Conservation (phyloP, 805 yeast species). For the Cyberlindnera veronae region DNA sequence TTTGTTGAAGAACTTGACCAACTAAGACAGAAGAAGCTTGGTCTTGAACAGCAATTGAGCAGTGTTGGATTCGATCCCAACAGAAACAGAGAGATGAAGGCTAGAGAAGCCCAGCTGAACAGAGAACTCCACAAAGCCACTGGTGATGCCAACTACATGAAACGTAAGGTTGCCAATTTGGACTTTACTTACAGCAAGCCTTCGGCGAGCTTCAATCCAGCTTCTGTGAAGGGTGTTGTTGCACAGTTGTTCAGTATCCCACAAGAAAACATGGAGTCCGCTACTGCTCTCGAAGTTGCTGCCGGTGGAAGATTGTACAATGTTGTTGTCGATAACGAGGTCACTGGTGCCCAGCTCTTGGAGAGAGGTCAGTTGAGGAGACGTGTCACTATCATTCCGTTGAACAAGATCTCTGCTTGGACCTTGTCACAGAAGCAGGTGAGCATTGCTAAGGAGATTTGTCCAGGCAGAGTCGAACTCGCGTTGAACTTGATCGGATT, state of each 20-base stretch:
- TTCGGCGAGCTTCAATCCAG: slow-evolving; percentile 50
- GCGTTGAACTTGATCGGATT: slow-evolving; percentile 80
- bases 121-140: slow-evolving; percentile 42
- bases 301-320: slow-evolving; percentile 92
- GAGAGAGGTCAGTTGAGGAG: slow-evolving; percentile 75
- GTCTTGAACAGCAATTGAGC: slow-evolving; percentile 40
- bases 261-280: slow-evolving; percentile 52
- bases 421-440: slow-evolving; percentile 50
- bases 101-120: slow-evolving; percentile 41
- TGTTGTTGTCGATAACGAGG: slow-evolving; percentile 86
- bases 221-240: slow-evolving; percentile 80
- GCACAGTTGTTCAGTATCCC: slow-evolving; percentile 75
- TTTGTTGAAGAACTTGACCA: slow-evolving; percentile 41
- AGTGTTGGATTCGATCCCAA: slow-evolving; percentile 56
- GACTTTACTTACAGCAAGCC: slow-evolving; percentile 77
- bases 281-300: slow-evolving; percentile 85
- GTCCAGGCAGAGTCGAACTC: slow-evolving; percentile 85
- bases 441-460: slow-evolving; percentile 63
- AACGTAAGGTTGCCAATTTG: slow-evolving; percentile 63
- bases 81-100: slow-evolving; percentile 40
- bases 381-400: slow-evolving; percentile 88
- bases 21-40: slow-evolving; percentile 36
- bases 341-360: slow-evolving; percentile 76
- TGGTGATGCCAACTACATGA: slow-evolving; percentile 50
- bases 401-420: slow-evolving; percentile 75